phyloP scores from a whole-genome alignment of 805 yeast species.

The Priceomyces melissophilus region DNA sequence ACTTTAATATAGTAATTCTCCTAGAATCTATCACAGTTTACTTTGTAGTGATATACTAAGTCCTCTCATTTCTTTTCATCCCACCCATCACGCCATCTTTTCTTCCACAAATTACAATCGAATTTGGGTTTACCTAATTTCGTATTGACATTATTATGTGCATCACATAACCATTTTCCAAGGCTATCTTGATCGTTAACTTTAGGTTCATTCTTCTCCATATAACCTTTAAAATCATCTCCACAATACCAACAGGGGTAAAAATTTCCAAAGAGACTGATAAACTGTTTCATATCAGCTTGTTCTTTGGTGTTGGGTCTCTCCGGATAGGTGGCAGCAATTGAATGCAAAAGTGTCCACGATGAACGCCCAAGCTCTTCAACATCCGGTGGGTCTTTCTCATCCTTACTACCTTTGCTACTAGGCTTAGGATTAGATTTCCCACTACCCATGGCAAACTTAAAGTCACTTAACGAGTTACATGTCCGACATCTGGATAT shows the following conservation, averaged over 20 bases:
- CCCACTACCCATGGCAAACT: slow-evolving; percentile 42
- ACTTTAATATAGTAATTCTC: too few species aligned
- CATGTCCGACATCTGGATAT: slow-evolving; percentile 75
- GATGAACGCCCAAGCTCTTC: slow-evolving; percentile 76
- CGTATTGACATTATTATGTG: slow-evolving; percentile 89
- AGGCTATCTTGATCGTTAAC: slow-evolving; percentile 70
- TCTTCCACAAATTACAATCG: slow-evolving; percentile 86
- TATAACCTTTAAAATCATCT: slow-evolving; percentile 68
- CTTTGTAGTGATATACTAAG: too few species aligned
- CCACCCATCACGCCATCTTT: slow-evolving; percentile 97
- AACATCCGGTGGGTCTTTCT: slow-evolving; percentile 84
- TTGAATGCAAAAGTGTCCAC: slow-evolving; percentile 88
- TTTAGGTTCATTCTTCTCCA: slow-evolving; percentile 50
- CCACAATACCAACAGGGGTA: slow-evolving; percentile 97
- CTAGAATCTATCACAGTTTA: neutral
- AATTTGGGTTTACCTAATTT: slow-evolving; percentile 84
- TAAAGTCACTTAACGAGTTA: slow-evolving; percentile 77
- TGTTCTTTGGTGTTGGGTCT: slow-evolving; percentile 61
- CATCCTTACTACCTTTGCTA: slow-evolving; percentile 7
- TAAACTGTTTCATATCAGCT: slow-evolving; percentile 65
- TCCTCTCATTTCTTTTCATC: slow-evolving; percentile 24
- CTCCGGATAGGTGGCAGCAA: slow-evolving; percentile 87
- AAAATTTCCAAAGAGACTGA: slow-evolving; percentile 66
- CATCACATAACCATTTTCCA: slow-evolving; percentile 90
- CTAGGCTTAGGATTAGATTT: slow-evolving; percentile 10